Evolutionary conservation across 2,329 filamentous ascomycete species (phyloP), one percentile per base, ranked within the genome.

Genomic region (Cadophora malorum): DNA sequence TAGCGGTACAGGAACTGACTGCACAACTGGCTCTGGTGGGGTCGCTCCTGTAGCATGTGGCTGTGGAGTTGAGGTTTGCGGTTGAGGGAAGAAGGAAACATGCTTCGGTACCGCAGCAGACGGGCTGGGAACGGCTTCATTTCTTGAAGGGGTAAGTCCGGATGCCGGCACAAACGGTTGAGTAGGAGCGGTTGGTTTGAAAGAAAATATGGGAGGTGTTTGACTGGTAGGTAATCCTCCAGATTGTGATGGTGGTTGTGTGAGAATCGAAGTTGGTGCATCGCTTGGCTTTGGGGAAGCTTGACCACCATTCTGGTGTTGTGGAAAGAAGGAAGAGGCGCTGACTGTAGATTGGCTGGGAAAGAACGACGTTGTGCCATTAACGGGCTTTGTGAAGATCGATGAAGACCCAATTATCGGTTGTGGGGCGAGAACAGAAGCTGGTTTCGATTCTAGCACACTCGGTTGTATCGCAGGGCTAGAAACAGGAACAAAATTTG

Each of bases 341-440:
- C 21, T 23, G 12, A 25, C 55, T 12, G 6, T 23, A n/a, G 62
- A 7, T 4, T 64, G 62, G n/a, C 23, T 64, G 23, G 28, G 25
- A 21, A 56, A 58, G 14, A 58, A 45, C n/a, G 64, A 60, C 38
- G 64, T 4, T 31, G 59, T 38, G 16, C 45, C 47, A 21, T 62
- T 56, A 19, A 33, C 49, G 23, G 63, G 21, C 14, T 66, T 68
- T 28, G 50, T 35, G 47, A 69, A 68, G 25, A 67, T 63, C 21
- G 56, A 64, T 21, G 63, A 33, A 14, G 41, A 23, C 31, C 19
- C 45, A 12, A 28, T 53, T 14, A 8, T 47, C 19, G 50, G 50
- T 12, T 58, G 52, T 28, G 21, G 35, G 7, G 63, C 12, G 33
- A 58, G 55, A 8, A 28, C 23, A 4, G 63, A 49, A n/a, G 23